These are phyloP conservation scores for Coleophoma crateriformis DNA, from an alignment of 2,329 filamentous ascomycete species.

Conservation along the genomic window DNA sequence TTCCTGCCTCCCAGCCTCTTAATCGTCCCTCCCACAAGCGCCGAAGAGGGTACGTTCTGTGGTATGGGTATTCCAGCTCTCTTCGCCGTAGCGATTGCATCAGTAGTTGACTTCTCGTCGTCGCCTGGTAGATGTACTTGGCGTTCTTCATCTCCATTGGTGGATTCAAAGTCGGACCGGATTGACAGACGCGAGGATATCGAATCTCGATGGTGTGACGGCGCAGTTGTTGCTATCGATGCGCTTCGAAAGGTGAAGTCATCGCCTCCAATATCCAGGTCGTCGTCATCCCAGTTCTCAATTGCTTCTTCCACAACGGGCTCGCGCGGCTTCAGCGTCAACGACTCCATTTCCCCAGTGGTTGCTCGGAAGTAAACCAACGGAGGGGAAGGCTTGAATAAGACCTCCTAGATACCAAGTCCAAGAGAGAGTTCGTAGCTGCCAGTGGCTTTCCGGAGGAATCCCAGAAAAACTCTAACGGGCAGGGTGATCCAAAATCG, in stretches of 20 bases:
- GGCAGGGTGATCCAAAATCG: conserved; percentile 11
- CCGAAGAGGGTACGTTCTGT: conserved; percentile 78
- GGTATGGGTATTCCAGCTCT: conserved; percentile 90
- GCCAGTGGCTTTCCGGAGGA: not conserved
- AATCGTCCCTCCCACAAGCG: conserved; percentile 86
- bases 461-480: conserved; percentile 6
- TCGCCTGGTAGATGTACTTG: conserved; percentile 80
- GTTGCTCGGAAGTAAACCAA: not conserved
- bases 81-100: conserved; percentile 83
- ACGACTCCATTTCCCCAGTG: conserved; percentile 20
- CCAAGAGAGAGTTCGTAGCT: not conserved
- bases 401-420: not conserved
- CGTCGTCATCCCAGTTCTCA: conserved; percentile 77
- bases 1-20: conserved; percentile 78
- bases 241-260: conserved; percentile 53
- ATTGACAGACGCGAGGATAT: conserved; percentile 78
- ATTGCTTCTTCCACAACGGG: conserved; percentile 49
- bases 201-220: conserved; percentile 61
- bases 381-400: not conserved
- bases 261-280: conserved; percentile 65
- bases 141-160: conserved; percentile 77
- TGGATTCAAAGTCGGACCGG: conserved; percentile 74
- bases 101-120: conserved; percentile 76
- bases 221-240: conserved; percentile 34
- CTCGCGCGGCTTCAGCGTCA: conserved; percentile 25